Conservation (phyloP, 495 filamentous ascomycete species). For the Friedmanniomyces simplex region DNA sequence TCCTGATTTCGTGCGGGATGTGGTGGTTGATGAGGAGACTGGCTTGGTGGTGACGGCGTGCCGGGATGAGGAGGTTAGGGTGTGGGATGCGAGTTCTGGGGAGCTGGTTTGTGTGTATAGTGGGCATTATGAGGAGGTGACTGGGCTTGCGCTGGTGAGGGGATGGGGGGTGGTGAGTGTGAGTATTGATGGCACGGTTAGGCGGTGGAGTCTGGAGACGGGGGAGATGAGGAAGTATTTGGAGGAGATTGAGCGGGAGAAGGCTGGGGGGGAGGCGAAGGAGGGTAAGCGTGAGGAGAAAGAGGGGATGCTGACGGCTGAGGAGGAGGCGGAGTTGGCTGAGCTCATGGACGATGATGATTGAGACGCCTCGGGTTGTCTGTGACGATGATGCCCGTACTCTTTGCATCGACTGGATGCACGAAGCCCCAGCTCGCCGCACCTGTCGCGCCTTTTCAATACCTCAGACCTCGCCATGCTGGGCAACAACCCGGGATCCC, state of each 20-base stretch:
- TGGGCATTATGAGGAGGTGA: constrained; percentile 91
- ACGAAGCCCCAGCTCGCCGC: too few species aligned
- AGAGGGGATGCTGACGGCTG: constrained; percentile 52
- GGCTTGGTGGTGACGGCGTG: constrained; percentile 87
- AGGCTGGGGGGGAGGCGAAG: constrained; percentile 30
- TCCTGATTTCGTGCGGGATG: constrained; percentile 80
- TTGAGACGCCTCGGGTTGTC: constrained; percentile 19
- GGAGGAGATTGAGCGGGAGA: constrained; percentile 40
- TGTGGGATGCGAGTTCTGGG: constrained; percentile 74
- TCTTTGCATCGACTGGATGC: too few species aligned
- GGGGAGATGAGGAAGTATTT: constrained; percentile 46
- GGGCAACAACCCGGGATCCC: too few species aligned
- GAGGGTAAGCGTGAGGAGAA: constrained; percentile 34
- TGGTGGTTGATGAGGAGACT: constrained; percentile 57
- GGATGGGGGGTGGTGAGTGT: constrained; percentile 58
- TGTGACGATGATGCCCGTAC: too few species aligned
- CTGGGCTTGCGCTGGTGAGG: constrained; percentile 56
- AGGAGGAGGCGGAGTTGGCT: constrained; percentile 79
- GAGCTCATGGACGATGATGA: constrained; percentile 75
- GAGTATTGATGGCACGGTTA: constrained; percentile 77
- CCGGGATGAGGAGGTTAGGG: constrained; percentile 78
- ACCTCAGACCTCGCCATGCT: too few species aligned
- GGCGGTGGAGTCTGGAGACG: constrained; percentile 64
- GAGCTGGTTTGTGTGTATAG: constrained; percentile 64
- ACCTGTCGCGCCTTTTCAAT: too few species aligned